phyloP scores from a whole-genome alignment of 2,329 filamentous ascomycete species.

The Talaromyces sp. region DNA sequence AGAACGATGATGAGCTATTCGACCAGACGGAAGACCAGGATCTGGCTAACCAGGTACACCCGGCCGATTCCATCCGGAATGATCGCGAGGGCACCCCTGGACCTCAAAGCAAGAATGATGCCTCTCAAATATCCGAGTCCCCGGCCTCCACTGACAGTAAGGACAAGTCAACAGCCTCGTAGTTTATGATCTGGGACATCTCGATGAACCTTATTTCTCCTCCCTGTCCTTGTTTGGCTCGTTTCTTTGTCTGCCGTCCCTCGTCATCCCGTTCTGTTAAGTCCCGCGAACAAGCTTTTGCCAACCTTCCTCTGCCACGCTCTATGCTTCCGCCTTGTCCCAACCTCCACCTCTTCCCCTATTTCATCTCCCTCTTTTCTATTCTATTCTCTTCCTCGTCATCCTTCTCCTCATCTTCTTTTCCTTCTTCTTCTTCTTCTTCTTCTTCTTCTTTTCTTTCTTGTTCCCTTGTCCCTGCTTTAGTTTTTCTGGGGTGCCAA shows the following conservation, averaged over 20 bases:
- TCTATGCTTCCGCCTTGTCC: background rate
- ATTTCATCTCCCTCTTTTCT: background rate
- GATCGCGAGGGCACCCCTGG: slow-evolving; percentile 57
- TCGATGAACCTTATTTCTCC: slow-evolving; percentile 17
- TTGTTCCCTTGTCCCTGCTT: slow-evolving; percentile 19
- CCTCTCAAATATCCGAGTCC: slow-evolving; percentile 39
- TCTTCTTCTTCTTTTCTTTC: slow-evolving; percentile 16
- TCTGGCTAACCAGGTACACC: slow-evolving; percentile 78
- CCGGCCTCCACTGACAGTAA: slow-evolving; percentile 43
- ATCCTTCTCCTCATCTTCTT: background rate
- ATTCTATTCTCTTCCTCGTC: background rate
- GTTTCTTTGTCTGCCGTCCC: background rate
- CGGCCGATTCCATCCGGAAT: slow-evolving; percentile 42
- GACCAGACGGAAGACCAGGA: slow-evolving; percentile 90
- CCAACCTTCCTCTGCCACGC: background rate
- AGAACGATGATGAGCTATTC: slow-evolving; percentile 91
- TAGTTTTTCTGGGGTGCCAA: slow-evolving; percentile 20
- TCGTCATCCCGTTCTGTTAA: slow-evolving; percentile 6
- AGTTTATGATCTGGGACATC: slow-evolving; percentile 22
- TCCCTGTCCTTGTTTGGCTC: slow-evolving; percentile 10
- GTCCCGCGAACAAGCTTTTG: background rate
- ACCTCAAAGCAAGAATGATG: slow-evolving; percentile 44
- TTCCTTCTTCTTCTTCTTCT: slow-evolving; percentile 9
- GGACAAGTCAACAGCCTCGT: slow-evolving; percentile 33
- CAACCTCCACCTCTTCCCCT: background rate